Percentiles rank a stretch among this genome's conserved stretches.
phyloP scores from a whole-genome alignment of 192 early-diverging fungal species.

The Coemansia javaensis region DNA sequence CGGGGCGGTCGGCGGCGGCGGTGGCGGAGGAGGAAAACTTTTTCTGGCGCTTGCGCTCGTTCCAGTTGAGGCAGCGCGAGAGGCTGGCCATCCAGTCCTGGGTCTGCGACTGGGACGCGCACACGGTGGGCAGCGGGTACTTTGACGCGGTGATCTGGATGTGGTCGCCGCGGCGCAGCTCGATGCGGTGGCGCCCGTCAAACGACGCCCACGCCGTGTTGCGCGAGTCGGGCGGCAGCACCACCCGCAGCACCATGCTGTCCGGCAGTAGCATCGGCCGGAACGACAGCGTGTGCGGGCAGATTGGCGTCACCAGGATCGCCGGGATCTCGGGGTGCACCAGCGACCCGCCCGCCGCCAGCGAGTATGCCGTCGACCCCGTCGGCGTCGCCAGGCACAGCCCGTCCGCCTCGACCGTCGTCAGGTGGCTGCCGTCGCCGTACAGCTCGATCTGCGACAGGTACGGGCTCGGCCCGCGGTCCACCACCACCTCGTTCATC shows the following conservation, averaged over 20 bases:
- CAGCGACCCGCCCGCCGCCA: conserved; percentile 91
- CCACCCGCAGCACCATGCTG: conserved; percentile 82
- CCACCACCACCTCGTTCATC: conserved; percentile 91
- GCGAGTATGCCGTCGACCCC: conserved; percentile 82
- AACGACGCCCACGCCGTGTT: conserved; percentile 91
- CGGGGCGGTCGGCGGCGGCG: background rate
- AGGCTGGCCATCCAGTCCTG: conserved; percentile 92
- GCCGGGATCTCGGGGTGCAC: conserved; percentile 95
- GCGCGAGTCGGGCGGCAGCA: conserved; percentile 76
- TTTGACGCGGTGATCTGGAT: conserved; percentile 79
- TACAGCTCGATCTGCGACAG: conserved; percentile 83
- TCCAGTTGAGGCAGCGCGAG: conserved; percentile 86
- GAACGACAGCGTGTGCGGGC: conserved; percentile 89
- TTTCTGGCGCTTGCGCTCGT: conserved; percentile 86
- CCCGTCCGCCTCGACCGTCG: conserved; percentile 95
- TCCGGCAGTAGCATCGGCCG: conserved; percentile 96
- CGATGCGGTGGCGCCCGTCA: conserved; percentile 88
- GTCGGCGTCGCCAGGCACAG: conserved; percentile 93
- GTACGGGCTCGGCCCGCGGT: conserved; percentile 89
- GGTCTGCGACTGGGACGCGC: conserved; percentile 59
- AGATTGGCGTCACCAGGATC: conserved; percentile 89
- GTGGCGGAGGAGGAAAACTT: conserved; percentile 55
- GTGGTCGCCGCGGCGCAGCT: conserved; percentile 82
- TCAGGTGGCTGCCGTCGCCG: conserved; percentile 83
- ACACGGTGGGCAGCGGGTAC: conserved; percentile 87